phyloP scores from a whole-genome alignment of 2,329 filamentous ascomycete genomes.

The Ophiostoma himal-ulmi region DNA sequence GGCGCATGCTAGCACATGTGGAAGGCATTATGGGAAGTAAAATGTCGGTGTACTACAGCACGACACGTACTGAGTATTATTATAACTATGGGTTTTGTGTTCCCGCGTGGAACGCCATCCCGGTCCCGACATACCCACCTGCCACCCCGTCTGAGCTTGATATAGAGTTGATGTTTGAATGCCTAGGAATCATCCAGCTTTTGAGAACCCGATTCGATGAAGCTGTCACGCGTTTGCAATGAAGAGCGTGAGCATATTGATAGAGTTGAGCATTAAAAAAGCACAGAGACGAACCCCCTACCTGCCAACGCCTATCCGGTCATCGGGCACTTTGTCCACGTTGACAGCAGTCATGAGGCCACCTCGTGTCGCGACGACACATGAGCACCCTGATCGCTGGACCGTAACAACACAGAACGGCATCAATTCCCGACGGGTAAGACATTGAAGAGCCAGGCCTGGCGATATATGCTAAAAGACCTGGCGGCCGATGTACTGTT shows the following conservation, averaged over 20 bases:
- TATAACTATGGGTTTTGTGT: not conserved
- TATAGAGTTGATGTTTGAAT: not conserved
- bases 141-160: not conserved
- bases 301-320: not conserved
- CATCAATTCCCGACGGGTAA: slow-evolving; percentile 9
- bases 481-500: not conserved
- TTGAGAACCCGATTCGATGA: no score
- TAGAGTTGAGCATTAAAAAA: no score
- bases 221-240: no score
- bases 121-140: slow-evolving; percentile 8
- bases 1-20: no score
- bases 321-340: not conserved
- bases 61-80: no score
- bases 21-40: no score
- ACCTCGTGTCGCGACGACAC: not conserved
- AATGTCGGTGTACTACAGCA: no score
- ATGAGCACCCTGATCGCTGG: not conserved
- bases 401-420: not conserved
- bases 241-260: no score
- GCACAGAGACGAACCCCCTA: not conserved
- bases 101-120: not conserved
- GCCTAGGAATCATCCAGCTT: not conserved
- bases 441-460: not conserved
- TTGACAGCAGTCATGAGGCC: not conserved
- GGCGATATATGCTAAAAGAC: not conserved